These are phyloP conservation scores for Cryoendolithus antarcticus DNA, from an alignment of 2,329 filamentous ascomycete genomes.

Conservation along the genomic window DNA sequence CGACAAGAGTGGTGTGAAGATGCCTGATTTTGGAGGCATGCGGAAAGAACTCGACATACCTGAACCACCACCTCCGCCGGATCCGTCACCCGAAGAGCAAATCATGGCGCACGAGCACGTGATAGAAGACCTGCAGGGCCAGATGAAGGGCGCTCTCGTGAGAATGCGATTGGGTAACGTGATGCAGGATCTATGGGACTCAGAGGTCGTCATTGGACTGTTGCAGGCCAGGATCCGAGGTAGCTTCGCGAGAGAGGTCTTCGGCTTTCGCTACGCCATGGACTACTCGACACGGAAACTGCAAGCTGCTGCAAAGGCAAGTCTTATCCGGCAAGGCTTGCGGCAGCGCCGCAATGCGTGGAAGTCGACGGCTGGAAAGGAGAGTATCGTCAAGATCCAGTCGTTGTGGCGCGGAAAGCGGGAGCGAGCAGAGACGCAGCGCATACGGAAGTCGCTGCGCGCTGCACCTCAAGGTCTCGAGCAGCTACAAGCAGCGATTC, in stretches of 20 bases:
- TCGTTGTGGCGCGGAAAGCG: constrained; percentile 62
- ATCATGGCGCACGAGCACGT: constrained; percentile 60
- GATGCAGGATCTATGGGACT: constrained; percentile 86
- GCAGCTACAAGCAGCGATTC: constrained; percentile 30
- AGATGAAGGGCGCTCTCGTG: constrained; percentile 68
- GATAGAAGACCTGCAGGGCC: constrained; percentile 73
- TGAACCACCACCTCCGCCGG: constrained; percentile 56
- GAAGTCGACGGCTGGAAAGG: constrained; percentile 49
- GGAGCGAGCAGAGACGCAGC: constrained; percentile 32
- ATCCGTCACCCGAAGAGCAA: constrained; percentile 81
- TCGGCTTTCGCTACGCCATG: constrained; percentile 74
- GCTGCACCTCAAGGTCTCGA: constrained; percentile 35
- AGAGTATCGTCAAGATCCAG: constrained; percentile 66
- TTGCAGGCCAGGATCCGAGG: constrained; percentile 80
- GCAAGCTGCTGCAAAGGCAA: constrained; percentile 68
- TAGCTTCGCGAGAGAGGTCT: constrained; percentile 74
- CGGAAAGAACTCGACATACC: constrained; percentile 85
- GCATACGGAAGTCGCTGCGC: constrained; percentile 34
- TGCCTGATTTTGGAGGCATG: constrained; percentile 98
- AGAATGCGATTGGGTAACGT: constrained; percentile 64
- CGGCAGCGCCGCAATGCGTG: constrained; percentile 53
- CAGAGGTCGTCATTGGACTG: constrained; percentile 64
- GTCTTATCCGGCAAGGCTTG: constrained; percentile 55
- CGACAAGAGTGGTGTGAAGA: constrained; percentile 85
- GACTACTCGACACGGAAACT: constrained; percentile 63